Base-by-base conservation (phyloP, 2,329 filamentous ascomycete genomes). In the Parafenestella ontariensis region DNA sequence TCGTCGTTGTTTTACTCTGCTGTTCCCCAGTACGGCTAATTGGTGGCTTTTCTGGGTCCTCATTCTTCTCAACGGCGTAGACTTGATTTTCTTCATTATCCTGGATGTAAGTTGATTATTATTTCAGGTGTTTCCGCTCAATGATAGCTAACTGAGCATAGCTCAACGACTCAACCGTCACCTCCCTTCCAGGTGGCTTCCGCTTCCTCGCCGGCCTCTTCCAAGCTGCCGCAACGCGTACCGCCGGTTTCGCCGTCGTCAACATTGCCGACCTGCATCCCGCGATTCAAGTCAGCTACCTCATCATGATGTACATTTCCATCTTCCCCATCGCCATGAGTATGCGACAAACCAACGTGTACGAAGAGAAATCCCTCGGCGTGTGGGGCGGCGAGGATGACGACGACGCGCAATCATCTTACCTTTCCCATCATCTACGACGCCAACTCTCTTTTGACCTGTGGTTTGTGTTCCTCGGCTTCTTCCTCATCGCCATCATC, bases 301-400 rank as follows among this genome's bases (percentile, higher is more conserved):
- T 98, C 76, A 88, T 98, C 76, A 98, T 98, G 95, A 98, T 98
- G 95, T 98, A 98, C 76, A 96, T 98, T 58, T 96, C 93, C 53
- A 91, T 97, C 55, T 96, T 96, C 66, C 94, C 94, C 5, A 96
- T 98, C 65, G 94, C 95, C 71, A 98, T 98, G 68, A 95, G 91
- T 6, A 90, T 98, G 66, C 92, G 94, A 48, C 84, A 91, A 61
- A 97, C 94, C 54, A 98, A 98, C 72, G 94, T 97, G 2, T 98
- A 98, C 79, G 94, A 97, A 76, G 94, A 98, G 72, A 91, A 89
- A 62, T 91, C 88, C 0, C 83, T 95, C 0, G 91, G 91, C 5
- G 86, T 96, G 26, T 92, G 89, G 69, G 80, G 79, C 45, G 78
- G 78, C 31, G 81, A 83, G 18, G 64, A 36, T 24, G 77, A 81